phyloP scores from a whole-genome alignment of 2,329 filamentous ascomycete species.

The Colletotrichum musae region DNA sequence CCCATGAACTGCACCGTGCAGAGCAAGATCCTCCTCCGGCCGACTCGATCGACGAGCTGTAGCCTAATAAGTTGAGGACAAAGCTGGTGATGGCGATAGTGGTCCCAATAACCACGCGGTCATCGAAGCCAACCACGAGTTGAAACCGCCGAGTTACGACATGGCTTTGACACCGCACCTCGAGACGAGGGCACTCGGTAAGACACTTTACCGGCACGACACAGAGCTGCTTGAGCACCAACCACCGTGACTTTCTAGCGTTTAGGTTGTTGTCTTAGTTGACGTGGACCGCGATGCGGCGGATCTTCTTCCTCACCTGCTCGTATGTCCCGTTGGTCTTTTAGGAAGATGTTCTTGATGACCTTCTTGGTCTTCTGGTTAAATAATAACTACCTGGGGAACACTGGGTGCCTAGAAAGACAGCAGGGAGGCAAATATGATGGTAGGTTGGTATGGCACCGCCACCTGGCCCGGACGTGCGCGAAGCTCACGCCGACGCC shows the following conservation, averaged over 20 bases:
- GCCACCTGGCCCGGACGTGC: slow-evolving; percentile 60
- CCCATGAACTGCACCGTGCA: slow-evolving; percentile 61
- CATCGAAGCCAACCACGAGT: slow-evolving; percentile 65
- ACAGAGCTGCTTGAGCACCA: slow-evolving; percentile 62
- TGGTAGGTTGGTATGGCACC: slow-evolving; percentile 59
- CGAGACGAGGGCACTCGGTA: slow-evolving; percentile 55
- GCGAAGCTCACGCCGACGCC: slow-evolving; percentile 57
- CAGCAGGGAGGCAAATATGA: slow-evolving; percentile 52
- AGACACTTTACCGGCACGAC: slow-evolving; percentile 53
- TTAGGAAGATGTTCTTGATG: slow-evolving; percentile 55
- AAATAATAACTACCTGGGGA: no score
- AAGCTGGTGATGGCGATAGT: slow-evolving; percentile 63
- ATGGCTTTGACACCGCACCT: slow-evolving; percentile 68
- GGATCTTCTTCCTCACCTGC: slow-evolving; percentile 61
- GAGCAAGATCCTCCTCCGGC: slow-evolving; percentile 60
- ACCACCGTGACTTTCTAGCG: slow-evolving; percentile 57
- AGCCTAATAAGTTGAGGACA: slow-evolving; percentile 59
- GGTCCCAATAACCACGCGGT: slow-evolving; percentile 62
- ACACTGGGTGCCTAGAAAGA: no score
- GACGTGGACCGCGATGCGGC: slow-evolving; percentile 55
- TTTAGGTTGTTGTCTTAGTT: slow-evolving; percentile 56
- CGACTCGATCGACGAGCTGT: slow-evolving; percentile 60
- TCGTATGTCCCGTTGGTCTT: slow-evolving; percentile 53
- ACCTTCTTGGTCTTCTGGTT: slow-evolving; percentile 47
- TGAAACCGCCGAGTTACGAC: slow-evolving; percentile 66